phyloP scores from a whole-genome alignment of 192 early-diverging fungal species.

The Lobosporangium transversale region DNA sequence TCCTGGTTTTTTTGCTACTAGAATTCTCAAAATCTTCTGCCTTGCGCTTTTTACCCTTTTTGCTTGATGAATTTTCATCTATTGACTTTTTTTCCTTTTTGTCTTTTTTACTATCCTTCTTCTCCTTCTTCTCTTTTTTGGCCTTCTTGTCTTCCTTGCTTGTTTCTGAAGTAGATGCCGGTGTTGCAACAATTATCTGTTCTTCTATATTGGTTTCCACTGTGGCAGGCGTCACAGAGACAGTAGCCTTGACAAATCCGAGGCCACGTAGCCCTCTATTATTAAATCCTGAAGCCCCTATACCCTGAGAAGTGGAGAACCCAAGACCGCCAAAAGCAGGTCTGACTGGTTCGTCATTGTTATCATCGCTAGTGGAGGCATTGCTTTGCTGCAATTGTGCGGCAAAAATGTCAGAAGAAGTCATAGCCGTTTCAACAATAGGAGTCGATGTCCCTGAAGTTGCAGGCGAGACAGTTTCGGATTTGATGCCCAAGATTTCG shows the following conservation, averaged over 20 bases:
- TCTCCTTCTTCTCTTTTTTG: constrained; percentile 19
- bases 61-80: constrained; percentile 9
- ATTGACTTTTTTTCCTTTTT: constrained; percentile 5
- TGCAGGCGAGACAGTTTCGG: constrained; percentile 38
- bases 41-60: constrained; percentile 43
- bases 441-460: constrained; percentile 51
- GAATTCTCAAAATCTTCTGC: constrained; percentile 20
- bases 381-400: constrained; percentile 40
- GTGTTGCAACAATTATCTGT: constrained; percentile 9
- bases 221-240: constrained; percentile 47
- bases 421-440: constrained; percentile 31
- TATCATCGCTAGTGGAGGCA: not conserved
- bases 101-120: constrained; percentile 23
- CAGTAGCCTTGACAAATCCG: constrained; percentile 49
- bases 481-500: constrained; percentile 66
- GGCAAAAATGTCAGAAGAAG: constrained; percentile 45
- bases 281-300: constrained; percentile 36
- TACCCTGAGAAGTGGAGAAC: constrained; percentile 32
- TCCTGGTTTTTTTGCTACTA: constrained; percentile 49
- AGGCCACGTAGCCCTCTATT: constrained; percentile 40
- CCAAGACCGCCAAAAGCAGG: constrained; percentile 47
- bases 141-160: constrained; percentile 23
- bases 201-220: constrained; percentile 47
- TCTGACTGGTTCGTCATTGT: constrained; percentile 23
- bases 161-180: not conserved